Conservation (phyloP, 2,329 filamentous ascomycete species). For the Lachnellula arida region DNA sequence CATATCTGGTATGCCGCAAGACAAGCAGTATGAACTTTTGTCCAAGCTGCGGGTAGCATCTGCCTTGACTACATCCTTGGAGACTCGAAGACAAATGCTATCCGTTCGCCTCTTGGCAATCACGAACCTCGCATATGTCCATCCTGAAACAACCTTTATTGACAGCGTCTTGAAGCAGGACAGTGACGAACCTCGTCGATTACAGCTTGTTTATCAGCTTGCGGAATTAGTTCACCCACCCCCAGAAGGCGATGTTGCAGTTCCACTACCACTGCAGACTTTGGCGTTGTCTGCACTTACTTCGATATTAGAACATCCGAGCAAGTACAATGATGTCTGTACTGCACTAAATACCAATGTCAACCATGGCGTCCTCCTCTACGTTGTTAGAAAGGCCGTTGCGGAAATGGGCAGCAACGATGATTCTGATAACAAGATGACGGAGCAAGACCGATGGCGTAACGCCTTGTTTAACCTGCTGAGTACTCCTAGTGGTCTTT, state of each 20-base stretch:
- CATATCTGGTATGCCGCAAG: slow-evolving; percentile 62
- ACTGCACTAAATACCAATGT: slow-evolving; percentile 92
- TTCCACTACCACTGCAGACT: slow-evolving; percentile 75
- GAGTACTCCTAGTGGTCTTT: slow-evolving; percentile 56
- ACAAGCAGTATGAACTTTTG: slow-evolving; percentile 77
- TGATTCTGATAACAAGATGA: slow-evolving; percentile 50
- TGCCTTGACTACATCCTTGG: slow-evolving; percentile 62
- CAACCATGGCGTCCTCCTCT: slow-evolving; percentile 92
- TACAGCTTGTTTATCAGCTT: slow-evolving; percentile 88
- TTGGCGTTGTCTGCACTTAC: slow-evolving; percentile 78
- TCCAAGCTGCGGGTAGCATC: slow-evolving; percentile 80
- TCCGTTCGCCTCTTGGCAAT: slow-evolving; percentile 80
- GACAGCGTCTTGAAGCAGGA: slow-evolving; percentile 85
- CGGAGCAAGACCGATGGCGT: slow-evolving; percentile 81
- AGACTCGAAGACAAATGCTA: slow-evolving; percentile 69
- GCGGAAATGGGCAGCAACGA: slow-evolving; percentile 68
- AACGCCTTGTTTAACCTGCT: slow-evolving; percentile 85
- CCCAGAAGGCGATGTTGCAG: slow-evolving; percentile 58
- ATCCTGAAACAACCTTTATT: slow-evolving; percentile 75
- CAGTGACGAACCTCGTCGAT: slow-evolving; percentile 79
- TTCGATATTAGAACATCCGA: slow-evolving; percentile 76
- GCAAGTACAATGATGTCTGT: slow-evolving; percentile 75
- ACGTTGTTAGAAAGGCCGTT: slow-evolving; percentile 86
- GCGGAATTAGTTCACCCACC: slow-evolving; percentile 87
- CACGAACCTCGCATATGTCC: slow-evolving; percentile 86